Percentiles rank a stretch among this genome's conserved stretches.
Evolutionary conservation across 2,329 filamentous ascomycete genomes (phyloP).

Genomic region (Diaporthe eres): DNA sequence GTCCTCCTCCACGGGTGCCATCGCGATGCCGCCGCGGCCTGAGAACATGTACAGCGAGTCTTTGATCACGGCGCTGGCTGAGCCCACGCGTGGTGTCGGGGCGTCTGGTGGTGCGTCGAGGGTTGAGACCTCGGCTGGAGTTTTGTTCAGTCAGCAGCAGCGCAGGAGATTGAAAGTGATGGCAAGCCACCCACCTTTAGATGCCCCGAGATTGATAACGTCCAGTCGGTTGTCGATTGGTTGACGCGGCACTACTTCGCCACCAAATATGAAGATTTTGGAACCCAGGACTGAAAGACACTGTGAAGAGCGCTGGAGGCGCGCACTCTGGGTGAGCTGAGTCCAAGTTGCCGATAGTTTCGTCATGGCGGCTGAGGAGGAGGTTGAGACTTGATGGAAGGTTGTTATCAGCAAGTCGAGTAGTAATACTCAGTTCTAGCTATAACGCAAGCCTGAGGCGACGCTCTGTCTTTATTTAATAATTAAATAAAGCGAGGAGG

Average conservation of each 20-base stretch:
- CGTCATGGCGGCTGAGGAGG: not conserved
- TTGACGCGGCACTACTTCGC: not conserved
- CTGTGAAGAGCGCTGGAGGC: conserved; percentile 21
- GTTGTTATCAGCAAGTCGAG: not conserved
- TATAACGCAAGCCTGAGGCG: not conserved
- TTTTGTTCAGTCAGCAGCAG: not conserved
- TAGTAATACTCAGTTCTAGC: no score
- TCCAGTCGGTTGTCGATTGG: conserved; percentile 9
- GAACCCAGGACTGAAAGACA: not conserved
- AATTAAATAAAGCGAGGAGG: not conserved
- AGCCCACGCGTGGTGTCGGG: not conserved
- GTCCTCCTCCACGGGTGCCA: not conserved
- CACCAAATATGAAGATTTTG: not conserved
- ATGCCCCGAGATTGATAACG: not conserved
- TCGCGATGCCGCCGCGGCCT: conserved; percentile 3
- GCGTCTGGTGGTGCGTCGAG: conserved; percentile 7
- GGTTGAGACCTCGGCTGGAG: not conserved
- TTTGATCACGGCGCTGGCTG: conserved; percentile 11
- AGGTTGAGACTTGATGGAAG: not conserved
- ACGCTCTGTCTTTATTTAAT: not conserved
- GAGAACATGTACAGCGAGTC: conserved; percentile 11
- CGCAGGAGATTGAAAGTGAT: not conserved
- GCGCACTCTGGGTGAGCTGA: not conserved
- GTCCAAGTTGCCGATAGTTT: conserved; percentile 10
- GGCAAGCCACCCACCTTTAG: not conserved